Percentiles rank a stretch among this genome's conserved stretches.
phyloP scores from a whole-genome alignment of 2,329 filamentous ascomycete species.

The Fusarium piperis region DNA sequence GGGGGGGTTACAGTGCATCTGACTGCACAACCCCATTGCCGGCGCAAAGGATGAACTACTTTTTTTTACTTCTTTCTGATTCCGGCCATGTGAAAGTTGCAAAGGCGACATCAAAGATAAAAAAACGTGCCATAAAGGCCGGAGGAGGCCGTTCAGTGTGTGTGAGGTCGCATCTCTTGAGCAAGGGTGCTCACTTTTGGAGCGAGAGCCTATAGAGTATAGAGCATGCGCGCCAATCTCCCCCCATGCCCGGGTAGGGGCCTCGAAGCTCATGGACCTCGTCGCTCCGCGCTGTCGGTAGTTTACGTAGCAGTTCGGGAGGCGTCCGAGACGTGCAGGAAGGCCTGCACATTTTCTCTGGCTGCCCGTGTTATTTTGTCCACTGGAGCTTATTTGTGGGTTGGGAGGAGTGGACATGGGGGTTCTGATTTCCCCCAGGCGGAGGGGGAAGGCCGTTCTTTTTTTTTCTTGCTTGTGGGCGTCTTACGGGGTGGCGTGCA shows the following conservation, averaged over 20 bases:
- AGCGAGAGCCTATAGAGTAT: background rate
- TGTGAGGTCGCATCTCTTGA: background rate
- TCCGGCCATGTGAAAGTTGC: background rate
- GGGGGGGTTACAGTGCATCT: background rate
- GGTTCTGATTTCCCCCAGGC: background rate
- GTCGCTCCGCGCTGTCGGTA: conserved; percentile 7
- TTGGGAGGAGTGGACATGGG: background rate
- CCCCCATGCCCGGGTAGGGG: background rate
- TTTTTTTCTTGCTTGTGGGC: background rate
- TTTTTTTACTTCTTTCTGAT: background rate
- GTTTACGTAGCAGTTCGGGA: conserved; percentile 31
- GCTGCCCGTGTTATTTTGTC: background rate
- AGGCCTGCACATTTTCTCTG: background rate
- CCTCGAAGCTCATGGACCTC: background rate
- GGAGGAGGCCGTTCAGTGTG: conserved; percentile 21
- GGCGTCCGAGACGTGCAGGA: conserved; percentile 33
- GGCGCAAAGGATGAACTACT: background rate
- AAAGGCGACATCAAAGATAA: background rate
- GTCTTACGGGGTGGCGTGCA: background rate
- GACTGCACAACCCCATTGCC: background rate
- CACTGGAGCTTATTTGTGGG: background rate
- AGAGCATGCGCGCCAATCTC: background rate
- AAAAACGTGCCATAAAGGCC: conserved; percentile 30
- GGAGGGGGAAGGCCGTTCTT: conserved; percentile 3
- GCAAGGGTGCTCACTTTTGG: background rate